These are phyloP conservation scores for Dalbergia cultrata DNA, from an alignment of 306 rosid species.

Conservation along the genomic window DNA sequence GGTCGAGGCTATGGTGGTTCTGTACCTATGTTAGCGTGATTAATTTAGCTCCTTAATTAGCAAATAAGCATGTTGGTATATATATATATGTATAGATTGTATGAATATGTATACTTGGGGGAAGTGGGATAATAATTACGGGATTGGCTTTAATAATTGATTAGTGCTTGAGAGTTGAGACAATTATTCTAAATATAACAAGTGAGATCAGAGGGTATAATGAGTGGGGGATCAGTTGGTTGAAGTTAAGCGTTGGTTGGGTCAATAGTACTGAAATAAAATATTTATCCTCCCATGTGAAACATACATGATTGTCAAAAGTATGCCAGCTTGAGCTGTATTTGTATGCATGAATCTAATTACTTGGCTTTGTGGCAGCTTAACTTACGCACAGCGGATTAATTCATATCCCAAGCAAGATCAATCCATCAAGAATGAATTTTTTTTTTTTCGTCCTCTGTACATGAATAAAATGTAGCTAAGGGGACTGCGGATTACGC, in stretches of 20 bases:
- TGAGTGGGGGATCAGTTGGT: neutral
- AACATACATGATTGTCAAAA: constrained; percentile 26
- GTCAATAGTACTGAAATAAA: neutral
- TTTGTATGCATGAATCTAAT: neutral
- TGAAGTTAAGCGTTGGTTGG: neutral
- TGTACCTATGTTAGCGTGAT: constrained; percentile 8
- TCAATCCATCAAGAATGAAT: neutral
- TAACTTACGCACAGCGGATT: neutral
- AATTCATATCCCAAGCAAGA: neutral
- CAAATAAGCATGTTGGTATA: neutral
- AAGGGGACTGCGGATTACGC: neutral
- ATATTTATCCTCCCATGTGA: constrained; percentile 39
- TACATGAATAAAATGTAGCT: neutral
- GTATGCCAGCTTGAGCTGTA: constrained; percentile 16
- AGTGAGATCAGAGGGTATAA: neutral
- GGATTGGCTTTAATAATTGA: constrained; percentile 4
- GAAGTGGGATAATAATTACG: neutral
- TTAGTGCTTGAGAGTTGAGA: constrained; percentile 26
- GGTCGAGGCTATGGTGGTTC: neutral
- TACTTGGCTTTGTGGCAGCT: neutral
- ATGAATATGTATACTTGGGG: neutral
- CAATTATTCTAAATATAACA: constrained; percentile 4
- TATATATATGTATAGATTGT: neutral
- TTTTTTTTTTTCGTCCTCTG: neutral
- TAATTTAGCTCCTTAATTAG: no score